Evolutionary conservation across 768 basidiomycete species (phyloP), one percentile per base, ranked within the genome.

Genomic region (Sporobolomyces phaffii): DNA sequence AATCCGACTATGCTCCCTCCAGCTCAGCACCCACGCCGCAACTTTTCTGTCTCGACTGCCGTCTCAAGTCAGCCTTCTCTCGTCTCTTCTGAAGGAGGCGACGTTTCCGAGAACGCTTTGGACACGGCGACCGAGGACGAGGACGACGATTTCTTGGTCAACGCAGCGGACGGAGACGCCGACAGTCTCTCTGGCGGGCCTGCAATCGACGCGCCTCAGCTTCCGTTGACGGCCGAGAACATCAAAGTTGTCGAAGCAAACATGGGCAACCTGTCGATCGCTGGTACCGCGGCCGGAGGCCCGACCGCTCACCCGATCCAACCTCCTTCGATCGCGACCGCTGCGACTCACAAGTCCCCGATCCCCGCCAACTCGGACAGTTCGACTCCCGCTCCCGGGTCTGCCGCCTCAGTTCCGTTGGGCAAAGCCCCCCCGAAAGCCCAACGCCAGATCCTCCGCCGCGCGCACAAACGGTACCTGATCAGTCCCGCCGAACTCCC

Each of bases 401-500:
- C 44, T 20, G 36, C 47, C 7, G 33, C 58, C 22, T 15, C 29
- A 6, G 44, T 45, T 38, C 47, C 59, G 22, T 34, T 50, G 33
- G 47, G 59, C 53, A 51, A 48, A 29, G 73, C 76, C 8, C 73
- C 69, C n/a, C 77, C 78, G 20, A 79, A 77, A 40, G 77, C 78
- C 24, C 80, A 82, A 64, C 89, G 88, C 38, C 86, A 85, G 54
- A 81, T 94, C 51, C 82, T 88, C 78, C 85, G 90, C 2, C 82
- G 89, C 2, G 90, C 91, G 6, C 91, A 90, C 80, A 98, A 98
- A 78, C 88, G 93, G 17, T 98, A 96, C 78, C 85, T 98, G 65
- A 89, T 98, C 76, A 84, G 86, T 20, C 82, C 81, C 0, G 86
- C 88, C 2, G 75, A 77, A 44, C 76, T 78, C 18, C 93, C 93